These are phyloP conservation scores for Medicago arabica DNA, from an alignment of 306 rosid genomes.

Conservation along the genomic window DNA sequence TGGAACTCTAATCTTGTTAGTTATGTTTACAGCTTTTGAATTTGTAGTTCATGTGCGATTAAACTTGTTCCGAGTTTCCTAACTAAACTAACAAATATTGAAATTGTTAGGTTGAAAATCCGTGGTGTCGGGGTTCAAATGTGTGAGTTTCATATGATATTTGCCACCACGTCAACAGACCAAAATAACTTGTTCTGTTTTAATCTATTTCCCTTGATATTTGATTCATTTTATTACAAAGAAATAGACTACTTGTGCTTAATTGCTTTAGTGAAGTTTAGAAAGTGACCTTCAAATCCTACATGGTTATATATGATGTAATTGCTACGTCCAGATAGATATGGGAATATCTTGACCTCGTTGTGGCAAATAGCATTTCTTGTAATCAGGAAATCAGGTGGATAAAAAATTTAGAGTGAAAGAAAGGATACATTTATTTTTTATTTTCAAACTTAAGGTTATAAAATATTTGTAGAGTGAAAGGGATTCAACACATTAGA, in stretches of 20 bases:
- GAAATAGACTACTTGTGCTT: background rate
- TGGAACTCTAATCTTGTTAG: background rate
- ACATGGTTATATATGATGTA: background rate
- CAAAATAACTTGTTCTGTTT: background rate
- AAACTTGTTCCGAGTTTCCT: background rate
- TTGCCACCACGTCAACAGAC: no score
- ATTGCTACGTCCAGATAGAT: no score
- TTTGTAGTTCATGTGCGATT: background rate
- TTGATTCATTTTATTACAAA: background rate
- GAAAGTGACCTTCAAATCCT: background rate
- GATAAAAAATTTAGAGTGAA: background rate
- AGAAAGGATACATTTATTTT: background rate
- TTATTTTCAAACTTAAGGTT: background rate
- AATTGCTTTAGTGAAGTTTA: background rate
- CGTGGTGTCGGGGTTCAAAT: no score
- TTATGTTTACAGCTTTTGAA: slow-evolving; percentile 1
- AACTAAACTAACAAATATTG: no score
- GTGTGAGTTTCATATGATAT: no score
- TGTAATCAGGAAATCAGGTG: no score
- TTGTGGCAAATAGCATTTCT: no score
- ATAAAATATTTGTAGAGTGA: background rate
- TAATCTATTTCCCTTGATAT: background rate
- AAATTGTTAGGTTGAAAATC: no score
- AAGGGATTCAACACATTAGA: background rate
- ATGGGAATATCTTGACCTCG: no score